Conservation (phyloP, 2,329 filamentous ascomycete species). For the Hypoxylon sp. region DNA sequence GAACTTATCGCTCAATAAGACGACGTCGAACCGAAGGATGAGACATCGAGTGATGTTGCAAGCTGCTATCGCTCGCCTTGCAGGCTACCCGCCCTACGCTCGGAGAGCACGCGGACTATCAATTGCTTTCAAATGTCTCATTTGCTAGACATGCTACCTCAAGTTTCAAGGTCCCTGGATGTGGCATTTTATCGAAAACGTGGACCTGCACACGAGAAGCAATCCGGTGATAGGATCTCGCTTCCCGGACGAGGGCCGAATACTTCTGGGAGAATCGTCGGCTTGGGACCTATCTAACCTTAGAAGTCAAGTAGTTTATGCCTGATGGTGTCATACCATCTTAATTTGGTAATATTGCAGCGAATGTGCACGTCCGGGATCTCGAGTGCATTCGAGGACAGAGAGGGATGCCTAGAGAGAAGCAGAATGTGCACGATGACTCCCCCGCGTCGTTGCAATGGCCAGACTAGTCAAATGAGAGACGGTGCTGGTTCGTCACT, state of each 20-base stretch:
- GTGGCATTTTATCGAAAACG: conserved; percentile 6
- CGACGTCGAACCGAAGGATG: conserved; percentile 25
- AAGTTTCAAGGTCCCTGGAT: background rate
- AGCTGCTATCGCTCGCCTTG: conserved; percentile 8
- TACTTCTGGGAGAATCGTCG: conserved; percentile 10
- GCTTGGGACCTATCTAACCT: conserved; percentile 17
- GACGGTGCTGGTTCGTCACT: conserved; percentile 38
- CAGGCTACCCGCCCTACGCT: conserved; percentile 1
- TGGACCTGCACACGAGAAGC: conserved; percentile 10
- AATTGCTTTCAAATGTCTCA: conserved; percentile 6
- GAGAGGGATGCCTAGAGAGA: conserved; percentile 10
- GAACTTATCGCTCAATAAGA: conserved; percentile 32
- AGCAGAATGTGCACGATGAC: conserved; percentile 39
- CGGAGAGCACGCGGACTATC: conserved; percentile 1
- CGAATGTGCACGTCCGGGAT: conserved; percentile 14
- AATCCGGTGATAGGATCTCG: conserved; percentile 37
- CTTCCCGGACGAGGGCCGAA: conserved; percentile 30
- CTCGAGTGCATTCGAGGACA: conserved; percentile 6
- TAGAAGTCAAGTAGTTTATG: conserved; percentile 24
- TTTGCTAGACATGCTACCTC: conserved; percentile 5
- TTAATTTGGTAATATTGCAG: conserved; percentile 24
- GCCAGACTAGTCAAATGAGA: conserved; percentile 40
- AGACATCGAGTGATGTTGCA: conserved; percentile 25
- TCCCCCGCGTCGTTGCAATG: conserved; percentile 38
- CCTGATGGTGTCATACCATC: conserved; percentile 38